Conservation (phyloP, 2,329 filamentous ascomycete species). For the Arachnopeziza araneosa region DNA sequence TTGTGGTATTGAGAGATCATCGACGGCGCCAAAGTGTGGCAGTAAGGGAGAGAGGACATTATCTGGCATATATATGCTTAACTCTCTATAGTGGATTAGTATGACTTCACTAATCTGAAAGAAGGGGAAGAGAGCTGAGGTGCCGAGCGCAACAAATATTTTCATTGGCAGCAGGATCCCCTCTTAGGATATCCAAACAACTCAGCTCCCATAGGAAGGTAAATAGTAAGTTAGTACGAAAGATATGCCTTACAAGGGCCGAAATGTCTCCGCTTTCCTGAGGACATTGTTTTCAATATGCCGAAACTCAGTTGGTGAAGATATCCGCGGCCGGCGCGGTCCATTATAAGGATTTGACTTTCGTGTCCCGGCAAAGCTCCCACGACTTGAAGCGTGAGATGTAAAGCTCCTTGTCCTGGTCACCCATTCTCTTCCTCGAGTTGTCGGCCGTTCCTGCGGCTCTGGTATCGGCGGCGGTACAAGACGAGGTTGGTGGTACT, state of each 20-base stretch:
- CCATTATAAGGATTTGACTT: constrained; percentile 28
- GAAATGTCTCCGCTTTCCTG: constrained; percentile 34
- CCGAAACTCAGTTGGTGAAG: constrained; percentile 53
- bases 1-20: constrained; percentile 12
- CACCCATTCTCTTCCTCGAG: constrained; percentile 26
- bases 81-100: constrained; percentile 30
- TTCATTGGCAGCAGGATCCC: no score
- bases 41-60: constrained; percentile 40
- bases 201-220: no score
- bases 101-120: no score
- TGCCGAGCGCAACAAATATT: no score
- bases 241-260: constrained; percentile 36
- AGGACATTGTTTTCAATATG: constrained; percentile 45
- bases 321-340: constrained; percentile 50
- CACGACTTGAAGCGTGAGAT: constrained; percentile 37
- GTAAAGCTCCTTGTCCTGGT: constrained; percentile 35
- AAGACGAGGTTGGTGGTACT: constrained; percentile 36
- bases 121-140: no score
- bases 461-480: constrained; percentile 30
- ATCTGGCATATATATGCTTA: constrained; percentile 46
- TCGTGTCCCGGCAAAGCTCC: constrained; percentile 41
- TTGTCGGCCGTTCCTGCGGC: constrained; percentile 21
- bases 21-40: constrained; percentile 41
- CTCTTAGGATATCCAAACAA: no score
- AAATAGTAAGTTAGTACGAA: no score